phyloP scores from a whole-genome alignment of 2,329 filamentous ascomycete genomes.

The Diaporthe aspalathi region DNA sequence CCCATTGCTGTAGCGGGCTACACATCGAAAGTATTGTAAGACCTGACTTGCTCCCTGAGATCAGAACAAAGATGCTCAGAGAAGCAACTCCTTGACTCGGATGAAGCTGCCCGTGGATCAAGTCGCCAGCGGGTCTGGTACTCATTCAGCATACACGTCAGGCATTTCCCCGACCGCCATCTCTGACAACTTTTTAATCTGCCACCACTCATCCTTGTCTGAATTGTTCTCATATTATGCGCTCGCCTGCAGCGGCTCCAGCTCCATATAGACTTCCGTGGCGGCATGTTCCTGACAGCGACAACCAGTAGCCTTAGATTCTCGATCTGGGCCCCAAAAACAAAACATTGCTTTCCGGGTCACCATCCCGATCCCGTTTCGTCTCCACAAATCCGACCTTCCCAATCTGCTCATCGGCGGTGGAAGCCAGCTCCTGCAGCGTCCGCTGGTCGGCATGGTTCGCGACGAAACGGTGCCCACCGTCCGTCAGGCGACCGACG shows the following conservation, averaged over 20 bases:
- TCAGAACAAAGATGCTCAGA: no score
- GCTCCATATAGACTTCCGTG: background rate
- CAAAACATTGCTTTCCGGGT: conserved; percentile 30
- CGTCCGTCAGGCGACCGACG: conserved; percentile 29
- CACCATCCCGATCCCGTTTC: background rate
- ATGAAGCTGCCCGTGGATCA: no score
- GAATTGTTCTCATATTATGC: no score
- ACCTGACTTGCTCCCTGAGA: no score
- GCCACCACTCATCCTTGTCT: no score
- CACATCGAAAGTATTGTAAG: no score
- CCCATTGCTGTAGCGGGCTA: no score
- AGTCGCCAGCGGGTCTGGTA: no score
- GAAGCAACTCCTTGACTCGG: no score
- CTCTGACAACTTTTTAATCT: no score
- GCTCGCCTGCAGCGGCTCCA: background rate
- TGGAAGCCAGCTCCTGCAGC: conserved; percentile 30
- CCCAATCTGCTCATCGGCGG: conserved; percentile 34
- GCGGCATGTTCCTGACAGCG: background rate
- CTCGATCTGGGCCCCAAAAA: conserved; percentile 24
- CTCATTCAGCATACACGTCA: no score
- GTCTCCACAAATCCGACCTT: conserved; percentile 28
- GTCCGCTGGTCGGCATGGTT: conserved; percentile 37
- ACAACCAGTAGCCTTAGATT: background rate
- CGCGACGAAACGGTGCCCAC: conserved; percentile 29
- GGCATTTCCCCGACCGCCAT: no score